Evolutionary conservation across 495 filamentous ascomycete species (phyloP).

Genomic region (Podospora tetraspora): DNA sequence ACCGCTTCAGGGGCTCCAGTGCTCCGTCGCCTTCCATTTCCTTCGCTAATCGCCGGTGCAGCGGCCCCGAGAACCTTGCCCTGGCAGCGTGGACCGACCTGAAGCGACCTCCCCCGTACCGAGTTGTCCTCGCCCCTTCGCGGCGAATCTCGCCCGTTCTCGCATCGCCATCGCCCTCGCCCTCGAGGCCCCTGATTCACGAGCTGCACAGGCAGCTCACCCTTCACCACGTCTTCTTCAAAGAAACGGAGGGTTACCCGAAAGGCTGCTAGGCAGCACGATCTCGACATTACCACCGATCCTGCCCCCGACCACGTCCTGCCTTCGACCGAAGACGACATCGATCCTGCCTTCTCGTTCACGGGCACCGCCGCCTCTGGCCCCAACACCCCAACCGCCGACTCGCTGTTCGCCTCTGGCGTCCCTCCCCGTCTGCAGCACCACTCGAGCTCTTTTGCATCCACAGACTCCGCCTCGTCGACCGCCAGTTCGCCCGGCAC

Average conservation of each 20-base stretch:
- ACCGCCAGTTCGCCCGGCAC: constrained; percentile 63
- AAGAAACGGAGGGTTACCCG: constrained; percentile 84
- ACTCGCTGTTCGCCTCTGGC: constrained; percentile 47
- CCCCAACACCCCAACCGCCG: constrained; percentile 47
- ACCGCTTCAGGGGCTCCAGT: neutral
- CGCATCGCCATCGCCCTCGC: constrained; percentile 13
- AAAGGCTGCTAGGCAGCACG: constrained; percentile 39
- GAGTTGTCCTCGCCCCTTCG: constrained; percentile 2
- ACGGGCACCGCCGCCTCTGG: constrained; percentile 32
- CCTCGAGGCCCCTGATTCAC: constrained; percentile 14
- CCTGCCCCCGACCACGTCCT: constrained; percentile 42
- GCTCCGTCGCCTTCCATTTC: neutral
- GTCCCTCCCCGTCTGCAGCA: constrained; percentile 47
- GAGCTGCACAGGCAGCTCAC: constrained; percentile 65
- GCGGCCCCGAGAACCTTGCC: neutral
- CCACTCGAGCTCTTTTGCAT: constrained; percentile 39
- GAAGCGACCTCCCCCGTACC: neutral
- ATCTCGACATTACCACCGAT: constrained; percentile 25
- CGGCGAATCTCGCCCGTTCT: neutral
- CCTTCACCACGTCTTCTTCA: constrained; percentile 78
- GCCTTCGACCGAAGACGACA: constrained; percentile 46
- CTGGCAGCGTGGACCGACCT: neutral
- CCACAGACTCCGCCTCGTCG: constrained; percentile 50
- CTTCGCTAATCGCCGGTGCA: neutral
- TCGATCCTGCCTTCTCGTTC: constrained; percentile 34